Evolutionary conservation across 139 green algal genomes (phyloP), one percentile per base, ranked within the genome.

Genomic region (Chara braunii): DNA sequence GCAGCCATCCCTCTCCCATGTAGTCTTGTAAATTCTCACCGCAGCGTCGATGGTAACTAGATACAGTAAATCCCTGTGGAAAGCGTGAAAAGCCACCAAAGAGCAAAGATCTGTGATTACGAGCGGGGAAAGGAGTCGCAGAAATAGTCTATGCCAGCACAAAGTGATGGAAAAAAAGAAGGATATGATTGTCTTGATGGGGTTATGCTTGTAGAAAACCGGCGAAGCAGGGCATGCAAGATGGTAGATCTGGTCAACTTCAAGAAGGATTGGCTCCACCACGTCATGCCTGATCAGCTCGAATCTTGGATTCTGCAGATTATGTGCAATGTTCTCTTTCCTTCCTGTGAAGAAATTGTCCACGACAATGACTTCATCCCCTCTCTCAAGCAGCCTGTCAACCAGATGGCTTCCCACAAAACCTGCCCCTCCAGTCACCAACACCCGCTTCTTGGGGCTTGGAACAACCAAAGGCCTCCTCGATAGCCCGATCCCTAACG

Each of bases 181-280:
- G n/a, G n/a, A n/a, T n/a, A n/a, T n/a, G 18, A 87, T 85, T 1
- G 90, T 96, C 75, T 96, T 97, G 79, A 97, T 94, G 26, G 92
- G 92, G 72, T 98, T 95, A 82, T 95, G 96, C 84, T 98, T 98
- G 89, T 98, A 98, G 79, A 96, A 90, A 26, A 98, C 85, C 5
- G 92, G 92, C 0, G 90, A 96, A 0, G 92, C 92, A n/a, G 92
- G 92, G 82, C 92, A 98, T 6, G 92, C 92, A 33, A 96, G 81
- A 77, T 97, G 91, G 76, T 86, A 98, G 62, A 98, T 88, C 77
- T 95, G 85, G 74, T 98, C 92, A 26, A 97, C 90, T 70, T 98
- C 92, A 42, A 96, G 68, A 51, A 95, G 75, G 43, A 98, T 86
- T 18, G 79, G 81, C 82, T 98, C 85, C 6, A 91, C 85, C 11